Evolutionary conservation across 192 early-diverging fungal species (phyloP).

Genomic region (Dissophora ornata): DNA sequence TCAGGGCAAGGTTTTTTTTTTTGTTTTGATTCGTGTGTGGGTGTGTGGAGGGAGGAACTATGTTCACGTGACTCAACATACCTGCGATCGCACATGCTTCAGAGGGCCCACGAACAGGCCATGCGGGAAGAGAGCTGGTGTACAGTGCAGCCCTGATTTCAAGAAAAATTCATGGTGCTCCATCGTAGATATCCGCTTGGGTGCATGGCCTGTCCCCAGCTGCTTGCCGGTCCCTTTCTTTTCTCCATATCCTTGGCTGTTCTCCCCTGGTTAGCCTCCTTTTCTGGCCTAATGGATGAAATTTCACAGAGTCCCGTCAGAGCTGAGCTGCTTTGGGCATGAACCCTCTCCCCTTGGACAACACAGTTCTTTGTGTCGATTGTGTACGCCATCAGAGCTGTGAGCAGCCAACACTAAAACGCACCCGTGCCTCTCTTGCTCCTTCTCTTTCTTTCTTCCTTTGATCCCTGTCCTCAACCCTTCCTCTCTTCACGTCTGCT

Average conservation of each 20-base stretch:
- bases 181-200: too few species aligned
- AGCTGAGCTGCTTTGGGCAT: too few species aligned
- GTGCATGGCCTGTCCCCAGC: neutral
- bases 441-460: slow-evolving; percentile 8
- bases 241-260: neutral
- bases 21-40: slow-evolving; percentile 2
- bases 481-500: neutral
- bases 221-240: neutral
- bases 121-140: too few species aligned
- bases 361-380: too few species aligned
- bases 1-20: slow-evolving; percentile 17
- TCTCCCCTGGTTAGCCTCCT: slow-evolving; percentile 5
- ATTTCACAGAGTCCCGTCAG: too few species aligned
- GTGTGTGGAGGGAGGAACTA: neutral
- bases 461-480: neutral
- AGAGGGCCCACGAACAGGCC: too few species aligned
- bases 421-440: neutral
- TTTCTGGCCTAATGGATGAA: neutral
- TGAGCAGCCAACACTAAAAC: too few species aligned
- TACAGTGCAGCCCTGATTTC: too few species aligned
- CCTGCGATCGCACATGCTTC: neutral
- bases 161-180: too few species aligned
- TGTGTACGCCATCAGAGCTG: too few species aligned
- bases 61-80: neutral
- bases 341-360: too few species aligned